Percentiles rank a stretch among this genome's conserved stretches.
phyloP scores from a whole-genome alignment of 768 basidiomycete species.

The Agaricus subrufescens region DNA sequence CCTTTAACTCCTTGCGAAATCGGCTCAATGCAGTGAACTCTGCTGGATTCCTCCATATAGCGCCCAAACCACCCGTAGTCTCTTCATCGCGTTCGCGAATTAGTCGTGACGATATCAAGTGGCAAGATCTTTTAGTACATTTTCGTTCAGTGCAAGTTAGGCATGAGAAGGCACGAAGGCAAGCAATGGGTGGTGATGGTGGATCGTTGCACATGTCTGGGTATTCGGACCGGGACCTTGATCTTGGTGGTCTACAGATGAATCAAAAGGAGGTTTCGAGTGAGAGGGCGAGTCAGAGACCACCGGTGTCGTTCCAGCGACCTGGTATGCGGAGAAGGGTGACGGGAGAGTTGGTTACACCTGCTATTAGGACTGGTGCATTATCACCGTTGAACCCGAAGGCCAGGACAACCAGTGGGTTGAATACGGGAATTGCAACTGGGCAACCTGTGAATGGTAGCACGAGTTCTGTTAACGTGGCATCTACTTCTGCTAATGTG shows the following conservation, averaged over 20 bases:
- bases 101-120: slow-evolving; percentile 89
- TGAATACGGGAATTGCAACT: slow-evolving; percentile 21
- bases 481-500: background rate
- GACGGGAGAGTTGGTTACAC: slow-evolving; percentile 43
- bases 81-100: slow-evolving; percentile 68
- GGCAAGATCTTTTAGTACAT: slow-evolving; percentile 90
- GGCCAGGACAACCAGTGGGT: slow-evolving; percentile 45
- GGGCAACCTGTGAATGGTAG: slow-evolving; percentile 7
- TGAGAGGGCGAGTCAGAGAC: slow-evolving; percentile 14
- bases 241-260: slow-evolving; percentile 6
- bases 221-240: slow-evolving; percentile 36
- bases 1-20: slow-evolving; percentile 92
- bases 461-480: slow-evolving; percentile 11
- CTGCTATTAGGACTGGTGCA: slow-evolving; percentile 37
- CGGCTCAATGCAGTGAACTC: slow-evolving; percentile 94
- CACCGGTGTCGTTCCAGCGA: slow-evolving; percentile 24
- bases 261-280: slow-evolving; percentile 26
- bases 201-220: slow-evolving; percentile 49
- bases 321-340: slow-evolving; percentile 58
- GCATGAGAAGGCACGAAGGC: slow-evolving; percentile 89
- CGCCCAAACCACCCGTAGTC: slow-evolving; percentile 55
- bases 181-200: slow-evolving; percentile 62
- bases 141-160: slow-evolving; percentile 86
- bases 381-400: slow-evolving; percentile 75
- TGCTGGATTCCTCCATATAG: slow-evolving; percentile 87